Evolutionary conservation across 495 filamentous ascomycete species (phyloP).

Genomic region (Penicillium nucicola): DNA sequence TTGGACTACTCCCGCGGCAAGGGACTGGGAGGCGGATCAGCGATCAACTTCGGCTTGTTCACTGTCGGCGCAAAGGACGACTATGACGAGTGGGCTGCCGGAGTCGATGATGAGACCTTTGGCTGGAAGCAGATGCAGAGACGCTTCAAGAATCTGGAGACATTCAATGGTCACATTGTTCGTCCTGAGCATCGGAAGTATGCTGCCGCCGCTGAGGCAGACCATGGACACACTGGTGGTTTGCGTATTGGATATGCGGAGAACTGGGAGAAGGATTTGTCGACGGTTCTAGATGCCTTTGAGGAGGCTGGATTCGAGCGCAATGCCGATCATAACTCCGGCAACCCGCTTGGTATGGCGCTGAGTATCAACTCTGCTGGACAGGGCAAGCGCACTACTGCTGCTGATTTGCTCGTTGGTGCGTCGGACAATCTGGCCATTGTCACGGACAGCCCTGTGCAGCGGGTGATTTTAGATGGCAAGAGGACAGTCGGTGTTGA

Average conservation of each 20-base stretch:
- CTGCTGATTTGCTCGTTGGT: constrained; percentile 44
- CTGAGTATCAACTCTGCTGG: constrained; percentile 45
- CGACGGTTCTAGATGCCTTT: constrained; percentile 40
- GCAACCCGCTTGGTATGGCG: constrained; percentile 57
- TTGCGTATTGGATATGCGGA: constrained; percentile 45
- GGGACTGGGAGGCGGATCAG: constrained; percentile 57
- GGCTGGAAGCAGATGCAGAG: constrained; percentile 46
- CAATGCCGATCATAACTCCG: constrained; percentile 58
- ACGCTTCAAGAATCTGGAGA: constrained; percentile 52
- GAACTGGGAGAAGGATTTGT: constrained; percentile 49
- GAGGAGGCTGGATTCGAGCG: constrained; percentile 42
- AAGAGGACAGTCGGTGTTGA: constrained; percentile 52
- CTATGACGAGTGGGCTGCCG: constrained; percentile 53
- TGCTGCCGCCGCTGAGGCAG: constrained; percentile 17
- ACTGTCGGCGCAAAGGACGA: constrained; percentile 56
- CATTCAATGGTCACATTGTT: constrained; percentile 42
- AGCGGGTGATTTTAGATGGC: constrained; percentile 48
- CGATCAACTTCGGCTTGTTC: constrained; percentile 63
- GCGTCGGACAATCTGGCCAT: constrained; percentile 51
- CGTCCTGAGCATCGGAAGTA: constrained; percentile 35
- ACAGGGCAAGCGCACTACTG: constrained; percentile 49
- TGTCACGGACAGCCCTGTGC: constrained; percentile 45
- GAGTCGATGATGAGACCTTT: constrained; percentile 43
- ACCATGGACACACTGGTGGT: constrained; percentile 50
- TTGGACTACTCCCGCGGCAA: constrained; percentile 58